phyloP scores from a whole-genome alignment of 441 rosid species.

The Populus hybrid region DNA sequence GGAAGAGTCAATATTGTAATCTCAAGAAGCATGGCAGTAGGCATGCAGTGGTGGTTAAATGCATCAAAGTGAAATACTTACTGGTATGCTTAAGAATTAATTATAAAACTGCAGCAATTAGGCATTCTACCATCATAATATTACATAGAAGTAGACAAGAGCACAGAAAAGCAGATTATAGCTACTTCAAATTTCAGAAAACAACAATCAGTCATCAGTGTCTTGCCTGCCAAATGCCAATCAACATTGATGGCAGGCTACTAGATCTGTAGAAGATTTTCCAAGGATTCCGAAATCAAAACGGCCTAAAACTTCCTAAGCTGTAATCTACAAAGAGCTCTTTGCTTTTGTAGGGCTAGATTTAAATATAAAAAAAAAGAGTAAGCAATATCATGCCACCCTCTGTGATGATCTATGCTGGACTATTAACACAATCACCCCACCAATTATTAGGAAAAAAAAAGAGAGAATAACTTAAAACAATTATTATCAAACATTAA shows the following conservation, averaged over 20 bases:
- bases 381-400: too few species aligned
- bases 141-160: not conserved
- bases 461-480: too few species aligned
- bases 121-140: not conserved
- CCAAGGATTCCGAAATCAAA: not conserved
- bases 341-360: too few species aligned
- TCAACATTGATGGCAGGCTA: not conserved
- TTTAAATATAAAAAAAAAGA: too few species aligned
- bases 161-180: not conserved
- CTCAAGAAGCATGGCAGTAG: not conserved
- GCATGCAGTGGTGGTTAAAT: not conserved
- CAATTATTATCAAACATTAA: too few species aligned
- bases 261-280: not conserved
- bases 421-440: too few species aligned
- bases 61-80: not conserved
- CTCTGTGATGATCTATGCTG: too few species aligned
- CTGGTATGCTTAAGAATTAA: not conserved
- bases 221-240: not conserved
- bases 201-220: not conserved
- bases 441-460: too few species aligned
- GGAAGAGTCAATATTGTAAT: not conserved
- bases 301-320: not conserved
- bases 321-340: not conserved
- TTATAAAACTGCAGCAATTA: not conserved
- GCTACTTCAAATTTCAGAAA: not conserved